Evolutionary conservation across 768 basidiomycete genomes (phyloP).

Genomic region (Daedaleopsis sinensis): DNA sequence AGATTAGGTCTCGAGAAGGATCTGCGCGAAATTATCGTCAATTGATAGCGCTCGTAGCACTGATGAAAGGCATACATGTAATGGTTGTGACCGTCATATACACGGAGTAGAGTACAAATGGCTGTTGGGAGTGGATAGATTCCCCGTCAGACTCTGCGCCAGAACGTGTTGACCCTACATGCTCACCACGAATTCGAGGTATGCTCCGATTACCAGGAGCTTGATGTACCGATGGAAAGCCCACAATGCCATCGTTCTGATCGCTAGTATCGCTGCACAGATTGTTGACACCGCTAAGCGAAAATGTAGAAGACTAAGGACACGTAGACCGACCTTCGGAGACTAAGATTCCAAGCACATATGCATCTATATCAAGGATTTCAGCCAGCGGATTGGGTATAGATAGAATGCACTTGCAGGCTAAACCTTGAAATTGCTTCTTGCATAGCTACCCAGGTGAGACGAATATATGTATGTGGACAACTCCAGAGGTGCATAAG

Average conservation of each 20-base stretch:
- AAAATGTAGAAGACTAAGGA: neutral
- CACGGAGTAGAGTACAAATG: neutral
- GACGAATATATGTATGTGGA: neutral
- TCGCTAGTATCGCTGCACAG: constrained; percentile 7
- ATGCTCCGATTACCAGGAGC: neutral
- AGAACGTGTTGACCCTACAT: neutral
- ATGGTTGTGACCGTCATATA: neutral
- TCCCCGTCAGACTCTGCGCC: neutral
- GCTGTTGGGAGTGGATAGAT: neutral
- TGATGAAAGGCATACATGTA: no score
- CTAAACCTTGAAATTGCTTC: neutral
- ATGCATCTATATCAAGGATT: neutral
- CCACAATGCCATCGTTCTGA: constrained; percentile 12
- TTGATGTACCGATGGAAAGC: constrained; percentile 1
- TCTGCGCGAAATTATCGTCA: neutral
- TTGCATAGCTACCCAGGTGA: neutral
- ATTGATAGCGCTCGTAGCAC: no score
- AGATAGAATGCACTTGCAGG: neutral
- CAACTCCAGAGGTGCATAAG: neutral
- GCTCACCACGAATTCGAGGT: constrained; percentile 2
- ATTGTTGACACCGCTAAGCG: neutral
- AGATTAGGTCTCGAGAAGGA: neutral
- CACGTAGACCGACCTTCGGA: neutral
- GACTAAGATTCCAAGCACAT: neutral
- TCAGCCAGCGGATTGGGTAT: neutral